Evolutionary conservation across 495 filamentous ascomycete genomes (phyloP), one percentile per base, ranked within the genome.

Genomic region (Penicillium verhagenii): DNA sequence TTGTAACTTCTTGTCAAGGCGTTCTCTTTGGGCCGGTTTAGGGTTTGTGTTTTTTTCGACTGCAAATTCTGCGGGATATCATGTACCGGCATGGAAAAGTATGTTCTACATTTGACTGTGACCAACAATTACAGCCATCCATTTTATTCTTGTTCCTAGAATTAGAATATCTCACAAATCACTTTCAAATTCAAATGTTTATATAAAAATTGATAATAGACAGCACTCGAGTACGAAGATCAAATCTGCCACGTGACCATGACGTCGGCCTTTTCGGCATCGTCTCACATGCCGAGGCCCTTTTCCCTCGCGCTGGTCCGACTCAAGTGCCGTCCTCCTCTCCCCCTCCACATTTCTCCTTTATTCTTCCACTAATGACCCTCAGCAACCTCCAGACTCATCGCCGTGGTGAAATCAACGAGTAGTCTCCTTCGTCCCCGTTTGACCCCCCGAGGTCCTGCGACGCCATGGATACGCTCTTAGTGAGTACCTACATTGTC

Each of bases 261-360:
- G 72, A 75, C 72, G 71, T 75, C 56, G 57, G 59, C 59, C 60
- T n/a, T 9, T 53, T 58, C 60, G 53, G 65, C 51, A 53, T 47
- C 35, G 25, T 60, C 70, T 73, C 72, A 75, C 72, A 75, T 75
- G 72, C 72, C 72, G 69, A 72, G 72, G 72, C 66, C 66, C 67
- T 70, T 67, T 48, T 68, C 58, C 43, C 50, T 29, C 25, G 19
- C 53, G 53, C 57, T 47, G 54, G 58, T 55, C 65, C 66, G 65
- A 66, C 56, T 49, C 50, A 59, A 70, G 67, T 69, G 66, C 68
- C 64, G 66, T 57, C 42, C 58, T 52, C 64, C 58, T 50, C 50
- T 35, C 40, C 49, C 39, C 52, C 13, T 56, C 44, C 26, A 25
- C 52, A 44, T 57, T n/a, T 24, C 50, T 54, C 47, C 40, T 56